phyloP scores from a whole-genome alignment of 345 rosid genomes.

The Isatis tinctoria region DNA sequence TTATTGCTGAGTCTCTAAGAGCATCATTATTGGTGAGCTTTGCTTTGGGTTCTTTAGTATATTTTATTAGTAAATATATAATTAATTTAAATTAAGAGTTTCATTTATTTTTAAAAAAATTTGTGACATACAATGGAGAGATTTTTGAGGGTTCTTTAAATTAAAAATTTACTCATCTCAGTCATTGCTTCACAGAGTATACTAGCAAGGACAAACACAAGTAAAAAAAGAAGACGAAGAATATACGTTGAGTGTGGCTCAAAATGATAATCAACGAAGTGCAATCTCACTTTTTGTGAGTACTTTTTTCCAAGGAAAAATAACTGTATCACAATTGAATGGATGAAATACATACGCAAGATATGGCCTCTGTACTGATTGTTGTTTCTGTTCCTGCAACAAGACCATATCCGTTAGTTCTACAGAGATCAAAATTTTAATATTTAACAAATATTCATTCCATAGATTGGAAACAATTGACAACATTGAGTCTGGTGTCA shows the following conservation, averaged over 20 bases:
- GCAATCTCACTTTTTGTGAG: not conserved
- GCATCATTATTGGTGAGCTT: too few species aligned
- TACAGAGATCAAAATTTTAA: not conserved
- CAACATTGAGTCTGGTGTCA: too few species aligned
- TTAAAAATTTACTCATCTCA: not conserved
- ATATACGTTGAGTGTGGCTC: not conserved
- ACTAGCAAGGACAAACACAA: not conserved
- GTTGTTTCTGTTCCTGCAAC: slow-evolving; percentile 1
- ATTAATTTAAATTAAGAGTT: too few species aligned
- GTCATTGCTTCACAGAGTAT: not conserved
- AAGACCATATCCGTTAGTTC: not conserved
- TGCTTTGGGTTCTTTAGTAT: too few species aligned
- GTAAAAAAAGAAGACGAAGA: not conserved
- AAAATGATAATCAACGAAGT: not conserved
- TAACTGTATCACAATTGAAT: not conserved
- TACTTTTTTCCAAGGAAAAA: not conserved
- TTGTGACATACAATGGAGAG: too few species aligned
- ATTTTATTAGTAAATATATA: too few species aligned
- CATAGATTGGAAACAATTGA: too few species aligned
- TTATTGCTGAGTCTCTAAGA: too few species aligned
- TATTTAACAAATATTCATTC: not conserved
- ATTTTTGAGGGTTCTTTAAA: too few species aligned
- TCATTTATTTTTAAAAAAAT: too few species aligned
- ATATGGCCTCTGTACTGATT: not conserved
- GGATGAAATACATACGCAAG: not conserved